Evolutionary conservation across 2,329 filamentous ascomycete genomes (phyloP).

Genomic region (Fusarium circinatum): DNA sequence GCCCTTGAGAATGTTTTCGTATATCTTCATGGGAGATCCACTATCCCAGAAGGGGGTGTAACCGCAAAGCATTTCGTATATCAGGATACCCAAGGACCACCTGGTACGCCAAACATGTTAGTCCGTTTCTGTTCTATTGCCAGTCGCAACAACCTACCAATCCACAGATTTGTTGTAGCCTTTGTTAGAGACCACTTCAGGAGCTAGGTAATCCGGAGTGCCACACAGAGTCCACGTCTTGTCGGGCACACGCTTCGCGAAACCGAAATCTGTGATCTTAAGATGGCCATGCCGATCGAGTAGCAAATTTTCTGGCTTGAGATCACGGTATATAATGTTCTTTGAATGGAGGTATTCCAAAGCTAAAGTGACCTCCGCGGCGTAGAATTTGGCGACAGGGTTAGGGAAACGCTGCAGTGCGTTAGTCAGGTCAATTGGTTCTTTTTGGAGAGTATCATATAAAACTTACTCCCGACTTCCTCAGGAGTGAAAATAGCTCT

Average conservation of each 20-base stretch:
- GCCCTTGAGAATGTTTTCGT: conserved; percentile 97
- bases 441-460: not conserved
- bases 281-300: conserved; percentile 93
- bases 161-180: conserved; percentile 99
- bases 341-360: conserved; percentile 94
- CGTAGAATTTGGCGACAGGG: conserved; percentile 98
- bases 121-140: not conserved
- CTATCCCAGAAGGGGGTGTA: conserved; percentile 99
- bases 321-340: conserved; percentile 96
- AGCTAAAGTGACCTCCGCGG: conserved; percentile 94
- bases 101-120: conserved; percentile 57
- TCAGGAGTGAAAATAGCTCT: conserved; percentile 92
- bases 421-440: conserved; percentile 9
- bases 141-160: conserved; percentile 72
- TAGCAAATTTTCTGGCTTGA: conserved; percentile 94
- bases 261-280: conserved; percentile 98
- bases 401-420: conserved; percentile 88
- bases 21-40: conserved; percentile 98
- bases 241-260: conserved; percentile 97
- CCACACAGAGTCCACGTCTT: conserved; percentile 99
- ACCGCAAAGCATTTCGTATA: conserved; percentile 99
- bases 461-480: conserved; percentile 84
- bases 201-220: conserved; percentile 96
- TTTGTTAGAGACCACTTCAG: conserved; percentile 98
- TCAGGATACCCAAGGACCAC: conserved; percentile 98